A percentile compares a stretch with the other conserved stretches of the same genome.
Conservation (phyloP, 352 stramenopile species). For the Globisporangium lucens region DNA sequence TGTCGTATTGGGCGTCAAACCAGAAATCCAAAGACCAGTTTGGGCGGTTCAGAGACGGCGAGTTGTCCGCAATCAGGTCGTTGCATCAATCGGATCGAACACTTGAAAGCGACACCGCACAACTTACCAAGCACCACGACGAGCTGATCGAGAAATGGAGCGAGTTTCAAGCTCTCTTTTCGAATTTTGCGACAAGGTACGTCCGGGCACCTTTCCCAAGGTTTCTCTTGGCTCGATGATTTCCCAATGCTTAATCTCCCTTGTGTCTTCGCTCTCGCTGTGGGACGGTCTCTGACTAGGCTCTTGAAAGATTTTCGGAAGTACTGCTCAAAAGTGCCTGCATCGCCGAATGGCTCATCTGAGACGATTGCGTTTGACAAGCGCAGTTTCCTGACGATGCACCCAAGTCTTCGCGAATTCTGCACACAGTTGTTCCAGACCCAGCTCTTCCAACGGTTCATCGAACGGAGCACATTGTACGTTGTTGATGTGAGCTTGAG, state of each 20-base stretch:
- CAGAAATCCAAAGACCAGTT: conserved; percentile 27
- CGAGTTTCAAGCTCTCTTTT: conserved; percentile 53
- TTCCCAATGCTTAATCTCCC: not conserved
- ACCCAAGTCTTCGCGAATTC: conserved; percentile 60
- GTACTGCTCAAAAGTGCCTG: conserved; percentile 32
- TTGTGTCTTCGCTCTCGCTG: not conserved
- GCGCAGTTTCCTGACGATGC: conserved; percentile 48
- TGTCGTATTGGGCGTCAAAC: conserved; percentile 37
- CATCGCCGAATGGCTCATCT: conserved; percentile 4
- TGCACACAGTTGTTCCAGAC: conserved; percentile 70
- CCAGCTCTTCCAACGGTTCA: conserved; percentile 67
- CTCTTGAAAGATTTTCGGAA: conserved; percentile 55
- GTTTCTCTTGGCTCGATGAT: not conserved
- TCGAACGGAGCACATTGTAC: conserved; percentile 38
- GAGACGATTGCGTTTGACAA: conserved; percentile 42
- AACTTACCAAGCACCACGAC: conserved; percentile 33
- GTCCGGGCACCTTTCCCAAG: not conserved
- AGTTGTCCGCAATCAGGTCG: conserved; percentile 17
- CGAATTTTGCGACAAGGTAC: conserved; percentile 50
- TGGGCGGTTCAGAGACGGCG: conserved; percentile 21
- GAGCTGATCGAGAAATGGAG: conserved; percentile 57
- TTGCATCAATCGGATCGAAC: conserved; percentile 22
- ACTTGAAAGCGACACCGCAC: conserved; percentile 26
- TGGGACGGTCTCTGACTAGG: not conserved
- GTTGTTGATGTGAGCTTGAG: conserved; percentile 14